Percentiles rank a stretch among this genome's conserved stretches.
phyloP scores from a whole-genome alignment of 495 filamentous ascomycete genomes.

The Tuber umbilicatum region DNA sequence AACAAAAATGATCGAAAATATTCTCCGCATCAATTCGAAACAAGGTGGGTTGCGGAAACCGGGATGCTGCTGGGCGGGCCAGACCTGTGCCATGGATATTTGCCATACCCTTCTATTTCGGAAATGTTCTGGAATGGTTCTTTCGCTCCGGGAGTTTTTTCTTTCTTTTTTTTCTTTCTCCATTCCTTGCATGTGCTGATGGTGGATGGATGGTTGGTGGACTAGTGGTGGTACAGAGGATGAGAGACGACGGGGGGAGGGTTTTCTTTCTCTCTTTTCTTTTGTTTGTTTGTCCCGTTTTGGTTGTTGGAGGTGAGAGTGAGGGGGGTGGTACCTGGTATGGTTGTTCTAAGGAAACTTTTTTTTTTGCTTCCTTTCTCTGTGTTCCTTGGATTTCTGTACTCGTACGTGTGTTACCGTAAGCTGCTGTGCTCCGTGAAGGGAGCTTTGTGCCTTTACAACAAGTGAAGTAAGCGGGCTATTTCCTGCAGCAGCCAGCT shows the following conservation, averaged over 20 bases:
- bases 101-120: background rate
- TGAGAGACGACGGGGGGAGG: too few species aligned
- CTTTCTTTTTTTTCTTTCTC: background rate
- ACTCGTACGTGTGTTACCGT: background rate
- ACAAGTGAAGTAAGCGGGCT: background rate
- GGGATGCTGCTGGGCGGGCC: background rate
- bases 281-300: background rate
- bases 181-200: background rate
- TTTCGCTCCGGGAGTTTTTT: background rate
- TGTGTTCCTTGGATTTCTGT: background rate
- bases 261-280: background rate
- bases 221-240: background rate
- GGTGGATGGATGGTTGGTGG: background rate
- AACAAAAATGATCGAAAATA: background rate
- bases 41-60: background rate
- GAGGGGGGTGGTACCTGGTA: background rate
- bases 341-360: background rate
- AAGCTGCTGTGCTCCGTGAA: background rate
- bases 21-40: background rate
- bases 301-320: background rate
- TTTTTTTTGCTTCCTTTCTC: background rate
- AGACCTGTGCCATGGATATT: background rate
- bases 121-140: constrained; percentile 1
- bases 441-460: background rate
- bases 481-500: background rate